phyloP scores from a whole-genome alignment of 2,329 filamentous ascomycete genomes.

The Falciphora oryzae region DNA sequence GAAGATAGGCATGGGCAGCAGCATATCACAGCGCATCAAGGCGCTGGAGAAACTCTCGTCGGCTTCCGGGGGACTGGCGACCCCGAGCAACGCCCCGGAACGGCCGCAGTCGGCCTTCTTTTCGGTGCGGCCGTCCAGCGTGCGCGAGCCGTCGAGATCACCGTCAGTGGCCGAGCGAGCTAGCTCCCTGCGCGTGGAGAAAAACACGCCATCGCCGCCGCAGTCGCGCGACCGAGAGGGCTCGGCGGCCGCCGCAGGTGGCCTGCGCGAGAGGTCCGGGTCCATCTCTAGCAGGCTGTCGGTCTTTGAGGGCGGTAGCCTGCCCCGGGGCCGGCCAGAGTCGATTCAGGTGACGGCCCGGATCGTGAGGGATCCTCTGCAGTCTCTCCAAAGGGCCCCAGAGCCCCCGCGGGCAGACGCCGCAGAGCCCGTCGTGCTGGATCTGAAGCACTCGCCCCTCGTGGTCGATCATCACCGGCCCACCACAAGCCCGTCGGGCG shows the following conservation, averaged over 20 bases:
- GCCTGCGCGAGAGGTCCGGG: conserved; percentile 40
- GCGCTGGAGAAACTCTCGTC: conserved; percentile 73
- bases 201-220: conserved; percentile 29
- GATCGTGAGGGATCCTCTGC: conserved; percentile 63
- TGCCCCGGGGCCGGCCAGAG: conserved; percentile 51
- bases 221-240: conserved; percentile 39
- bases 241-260: conserved; percentile 18
- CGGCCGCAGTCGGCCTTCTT: conserved; percentile 52
- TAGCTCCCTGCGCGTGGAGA: conserved; percentile 29
- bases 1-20: conserved; percentile 79
- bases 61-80: background rate
- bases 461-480: conserved; percentile 50
- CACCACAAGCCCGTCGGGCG: conserved; percentile 13
- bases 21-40: conserved; percentile 92
- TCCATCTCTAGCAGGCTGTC: conserved; percentile 51
- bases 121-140: conserved; percentile 39
- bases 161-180: conserved; percentile 41
- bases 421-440: conserved; percentile 40
- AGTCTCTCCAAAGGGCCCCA: conserved; percentile 33
- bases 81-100: conserved; percentile 23
- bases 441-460: conserved; percentile 54
- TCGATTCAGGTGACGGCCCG: conserved; percentile 85
- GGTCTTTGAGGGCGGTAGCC: conserved; percentile 45
- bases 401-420: conserved; percentile 34
- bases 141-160: conserved; percentile 37